Conservation (phyloP, 306 rosid genomes). For the Cyclanthera cordifolia region DNA sequence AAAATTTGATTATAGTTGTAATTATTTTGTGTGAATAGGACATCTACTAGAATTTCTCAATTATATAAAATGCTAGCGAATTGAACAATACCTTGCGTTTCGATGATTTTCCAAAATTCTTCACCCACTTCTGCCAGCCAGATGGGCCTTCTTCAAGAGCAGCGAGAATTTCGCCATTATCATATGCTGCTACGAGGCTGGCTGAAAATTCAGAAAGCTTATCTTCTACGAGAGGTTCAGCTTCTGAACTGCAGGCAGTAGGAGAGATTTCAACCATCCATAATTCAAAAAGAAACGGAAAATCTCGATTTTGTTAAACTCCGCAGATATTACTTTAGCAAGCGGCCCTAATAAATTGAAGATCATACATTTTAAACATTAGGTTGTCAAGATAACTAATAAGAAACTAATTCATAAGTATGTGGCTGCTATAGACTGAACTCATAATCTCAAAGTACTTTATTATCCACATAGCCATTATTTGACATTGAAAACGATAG, state of each 20-base stretch:
- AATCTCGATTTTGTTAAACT: background rate
- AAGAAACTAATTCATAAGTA: no score
- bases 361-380: no score
- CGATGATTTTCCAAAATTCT: conserved; percentile 68
- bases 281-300: background rate
- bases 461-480: no score
- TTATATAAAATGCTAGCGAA: background rate
- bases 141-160: conserved; percentile 82
- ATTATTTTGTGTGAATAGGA: no score
- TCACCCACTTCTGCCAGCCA: conserved; percentile 97
- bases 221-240: conserved; percentile 59
- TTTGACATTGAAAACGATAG: background rate
- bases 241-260: conserved; percentile 61
- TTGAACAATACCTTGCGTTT: conserved; percentile 63
- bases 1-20: no score
- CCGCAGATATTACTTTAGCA: no score
- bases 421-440: no score
- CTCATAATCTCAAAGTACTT: no score
- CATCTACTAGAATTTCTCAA: no score
- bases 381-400: no score
- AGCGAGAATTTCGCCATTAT: conserved; percentile 46
- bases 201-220: conserved; percentile 57
- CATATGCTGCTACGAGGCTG: conserved; percentile 70
- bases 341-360: no score
- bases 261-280: conserved; percentile 3